Evolutionary conservation across 371 early-diverging fungal species (phyloP).

Genomic region (Apophysomyces elegans): DNA sequence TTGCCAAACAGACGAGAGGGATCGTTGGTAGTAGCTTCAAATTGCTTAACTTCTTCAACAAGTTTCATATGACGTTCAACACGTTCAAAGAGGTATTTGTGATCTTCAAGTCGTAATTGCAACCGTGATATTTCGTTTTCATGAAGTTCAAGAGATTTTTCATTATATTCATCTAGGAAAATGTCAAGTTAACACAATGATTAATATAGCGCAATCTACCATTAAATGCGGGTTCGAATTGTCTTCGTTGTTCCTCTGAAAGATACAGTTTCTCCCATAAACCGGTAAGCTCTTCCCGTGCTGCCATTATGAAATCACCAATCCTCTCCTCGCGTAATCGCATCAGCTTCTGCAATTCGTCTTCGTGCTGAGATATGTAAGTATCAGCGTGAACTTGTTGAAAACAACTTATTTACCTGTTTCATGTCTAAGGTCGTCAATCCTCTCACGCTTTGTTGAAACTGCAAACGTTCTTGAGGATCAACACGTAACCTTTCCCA

Average conservation of each 20-base stretch:
- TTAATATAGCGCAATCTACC: conserved; percentile 15
- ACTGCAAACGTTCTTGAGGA: conserved; percentile 24
- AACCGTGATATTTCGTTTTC: conserved; percentile 43
- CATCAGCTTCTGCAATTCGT: conserved; percentile 30
- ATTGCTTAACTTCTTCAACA: conserved; percentile 43
- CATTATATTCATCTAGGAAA: conserved; percentile 22
- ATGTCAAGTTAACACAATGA: neutral
- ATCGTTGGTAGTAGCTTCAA: conserved; percentile 48
- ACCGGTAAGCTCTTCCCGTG: conserved; percentile 34
- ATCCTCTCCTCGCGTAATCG: conserved; percentile 41
- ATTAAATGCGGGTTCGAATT: conserved; percentile 35
- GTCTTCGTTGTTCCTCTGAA: conserved; percentile 31
- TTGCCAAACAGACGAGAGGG: conserved; percentile 51
- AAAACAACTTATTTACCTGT: conserved; percentile 18
- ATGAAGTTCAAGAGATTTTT: conserved; percentile 32
- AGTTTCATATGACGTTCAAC: conserved; percentile 47
- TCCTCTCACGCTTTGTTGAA: conserved; percentile 33
- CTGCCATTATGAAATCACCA: conserved; percentile 43
- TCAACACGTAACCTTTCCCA: conserved; percentile 44
- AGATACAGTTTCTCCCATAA: conserved; percentile 51
- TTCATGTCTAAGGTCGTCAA: conserved; percentile 31
- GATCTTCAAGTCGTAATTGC: conserved; percentile 38
- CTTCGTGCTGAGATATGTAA: conserved; percentile 28
- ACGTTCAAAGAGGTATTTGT: conserved; percentile 42
- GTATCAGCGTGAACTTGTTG: neutral